phyloP scores from a whole-genome alignment of 345 rosid species.

The Eucalyptus guilfoylei region DNA sequence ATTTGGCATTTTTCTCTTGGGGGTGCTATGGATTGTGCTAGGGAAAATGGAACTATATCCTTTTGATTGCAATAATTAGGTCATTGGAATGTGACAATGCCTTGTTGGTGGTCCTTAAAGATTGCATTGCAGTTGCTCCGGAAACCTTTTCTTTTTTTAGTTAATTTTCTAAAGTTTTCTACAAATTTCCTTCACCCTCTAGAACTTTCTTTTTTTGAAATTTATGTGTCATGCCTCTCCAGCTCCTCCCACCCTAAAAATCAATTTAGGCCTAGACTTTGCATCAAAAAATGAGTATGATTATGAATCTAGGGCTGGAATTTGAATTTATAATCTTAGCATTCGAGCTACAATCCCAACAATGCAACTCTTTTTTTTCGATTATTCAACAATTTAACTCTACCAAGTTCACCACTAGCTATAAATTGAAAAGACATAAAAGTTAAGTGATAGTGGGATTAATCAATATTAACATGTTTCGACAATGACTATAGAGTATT shows the following conservation, averaged over 20 bases:
- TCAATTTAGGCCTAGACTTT: not conserved
- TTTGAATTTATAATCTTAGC: not conserved
- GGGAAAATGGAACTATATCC: not conserved
- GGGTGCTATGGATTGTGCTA: not conserved
- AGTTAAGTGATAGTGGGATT: not conserved
- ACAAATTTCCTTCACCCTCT: not conserved
- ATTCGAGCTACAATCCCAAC: not conserved
- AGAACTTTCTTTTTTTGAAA: not conserved
- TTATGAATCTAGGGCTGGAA: not conserved
- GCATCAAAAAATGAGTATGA: not conserved
- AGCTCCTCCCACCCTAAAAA: not conserved
- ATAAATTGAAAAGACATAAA: not conserved
- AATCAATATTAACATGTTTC: not conserved
- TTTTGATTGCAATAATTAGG: not conserved
- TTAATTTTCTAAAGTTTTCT: not conserved
- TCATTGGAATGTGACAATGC: not conserved
- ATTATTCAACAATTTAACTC: not conserved
- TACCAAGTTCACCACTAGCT: not conserved
- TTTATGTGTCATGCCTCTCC: not conserved
- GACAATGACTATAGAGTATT: not conserved
- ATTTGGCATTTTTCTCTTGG: not conserved
- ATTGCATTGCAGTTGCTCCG: not conserved
- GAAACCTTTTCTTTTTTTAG: not conserved
- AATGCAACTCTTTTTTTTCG: not conserved
- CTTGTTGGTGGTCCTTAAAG: not conserved